phyloP scores from a whole-genome alignment of 2,329 filamentous ascomycete genomes.

The Penicillium capsulatum region DNA sequence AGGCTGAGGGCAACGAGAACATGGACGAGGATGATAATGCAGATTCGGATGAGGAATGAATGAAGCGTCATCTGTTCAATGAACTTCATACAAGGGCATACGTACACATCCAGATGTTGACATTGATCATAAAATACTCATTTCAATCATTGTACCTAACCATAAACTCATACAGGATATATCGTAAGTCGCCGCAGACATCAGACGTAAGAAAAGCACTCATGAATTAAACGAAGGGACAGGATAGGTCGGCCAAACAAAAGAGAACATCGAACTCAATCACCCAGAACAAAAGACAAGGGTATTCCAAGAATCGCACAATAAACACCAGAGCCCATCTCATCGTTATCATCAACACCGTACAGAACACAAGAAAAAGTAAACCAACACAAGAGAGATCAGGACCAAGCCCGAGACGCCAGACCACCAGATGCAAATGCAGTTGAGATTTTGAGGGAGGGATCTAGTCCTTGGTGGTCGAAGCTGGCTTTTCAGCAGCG shows the following conservation, averaged over 20 bases:
- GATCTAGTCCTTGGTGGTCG: no score
- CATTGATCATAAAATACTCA: no score
- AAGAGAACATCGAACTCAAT: slow-evolving; percentile 3
- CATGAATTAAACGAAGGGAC: slow-evolving; percentile 8
- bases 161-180: slow-evolving; percentile 7
- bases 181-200: slow-evolving; percentile 14
- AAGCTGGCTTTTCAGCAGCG: no score
- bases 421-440: slow-evolving; percentile 18
- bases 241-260: background rate
- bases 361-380: slow-evolving; percentile 1
- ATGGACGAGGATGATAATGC: slow-evolving; percentile 12
- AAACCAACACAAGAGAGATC: slow-evolving; percentile 3
- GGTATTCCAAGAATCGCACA: slow-evolving; percentile 9
- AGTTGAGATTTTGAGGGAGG: slow-evolving; percentile 4
- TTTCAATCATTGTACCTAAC: slow-evolving; percentile 10
- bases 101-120: no score
- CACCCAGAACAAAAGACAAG: slow-evolving; percentile 6
- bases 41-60: slow-evolving; percentile 6
- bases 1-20: slow-evolving; percentile 4
- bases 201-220: slow-evolving; percentile 10
- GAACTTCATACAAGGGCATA: no score
- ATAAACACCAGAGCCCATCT: slow-evolving; percentile 6
- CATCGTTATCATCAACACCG: slow-evolving; percentile 7
- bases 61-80: no score
- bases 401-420: slow-evolving; percentile 13